These are phyloP conservation scores for Talaromyces adpressus DNA, from an alignment of 495 filamentous ascomycete genomes.

Conservation along the genomic window DNA sequence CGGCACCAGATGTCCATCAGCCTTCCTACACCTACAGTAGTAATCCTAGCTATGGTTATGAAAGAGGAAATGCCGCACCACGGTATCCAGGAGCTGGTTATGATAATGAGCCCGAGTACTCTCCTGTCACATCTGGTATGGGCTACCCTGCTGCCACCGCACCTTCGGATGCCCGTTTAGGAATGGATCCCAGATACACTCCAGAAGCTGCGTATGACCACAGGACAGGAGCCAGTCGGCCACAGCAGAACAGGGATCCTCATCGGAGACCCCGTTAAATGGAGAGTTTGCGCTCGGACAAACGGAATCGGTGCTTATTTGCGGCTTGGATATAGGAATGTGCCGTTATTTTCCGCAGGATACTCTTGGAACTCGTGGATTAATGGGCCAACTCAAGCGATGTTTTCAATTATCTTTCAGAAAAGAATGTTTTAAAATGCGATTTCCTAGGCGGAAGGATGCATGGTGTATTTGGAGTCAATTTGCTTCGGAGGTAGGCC, in stretches of 20 bases:
- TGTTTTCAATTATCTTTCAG: not conserved
- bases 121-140: conserved; percentile 37
- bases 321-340: not conserved
- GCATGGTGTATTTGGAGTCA: conserved; percentile 6
- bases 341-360: not conserved
- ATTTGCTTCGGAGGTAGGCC: not conserved
- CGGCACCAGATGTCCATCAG: conserved; percentile 31
- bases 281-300: conserved; percentile 9
- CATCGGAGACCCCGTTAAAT: conserved; percentile 33
- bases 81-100: conserved; percentile 41
- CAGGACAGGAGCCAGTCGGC: conserved; percentile 33
- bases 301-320: not conserved
- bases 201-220: conserved; percentile 34
- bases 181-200: conserved; percentile 44
- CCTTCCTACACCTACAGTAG: conserved; percentile 34
- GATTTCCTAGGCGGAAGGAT: not conserved
- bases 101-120: conserved; percentile 39
- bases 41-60: conserved; percentile 30
- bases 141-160: conserved; percentile 37
- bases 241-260: conserved; percentile 32
- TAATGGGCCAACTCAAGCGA: not conserved
- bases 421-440: conserved; percentile 1
- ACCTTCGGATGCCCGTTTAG: conserved; percentile 37
- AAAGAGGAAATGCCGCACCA: conserved; percentile 39
- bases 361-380: not conserved